Conservation (phyloP, 225 moss, liverwort and hornwort species). For the Climacium dendroides region DNA sequence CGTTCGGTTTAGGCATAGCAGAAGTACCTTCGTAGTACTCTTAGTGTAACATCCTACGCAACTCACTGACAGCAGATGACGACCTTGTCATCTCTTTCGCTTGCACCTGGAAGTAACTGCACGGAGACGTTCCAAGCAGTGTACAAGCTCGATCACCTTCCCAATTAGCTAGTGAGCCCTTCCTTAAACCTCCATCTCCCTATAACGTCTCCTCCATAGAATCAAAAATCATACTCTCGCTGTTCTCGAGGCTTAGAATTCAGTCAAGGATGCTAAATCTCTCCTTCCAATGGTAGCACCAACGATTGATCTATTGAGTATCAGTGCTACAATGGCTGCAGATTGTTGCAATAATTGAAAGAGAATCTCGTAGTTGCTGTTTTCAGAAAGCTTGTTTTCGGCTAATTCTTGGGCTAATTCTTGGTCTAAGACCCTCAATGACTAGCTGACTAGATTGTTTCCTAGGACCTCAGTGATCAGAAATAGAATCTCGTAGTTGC, state of each 20-base stretch:
- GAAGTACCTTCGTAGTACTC: slow-evolving; percentile 3
- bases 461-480: background rate
- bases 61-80: background rate
- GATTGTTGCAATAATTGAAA: background rate
- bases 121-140: background rate
- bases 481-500: background rate
- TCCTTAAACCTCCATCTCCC: background rate
- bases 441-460: background rate
- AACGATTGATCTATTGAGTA: background rate
- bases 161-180: background rate
- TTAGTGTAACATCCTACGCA: background rate
- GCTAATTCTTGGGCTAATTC: background rate
- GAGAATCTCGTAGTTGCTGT: background rate
- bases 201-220: background rate
- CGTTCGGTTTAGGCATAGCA: background rate
- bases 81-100: background rate
- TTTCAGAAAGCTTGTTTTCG: background rate
- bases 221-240: background rate
- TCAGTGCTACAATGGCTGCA: background rate
- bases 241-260: background rate
- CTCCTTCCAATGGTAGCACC: background rate
- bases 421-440: background rate
- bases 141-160: background rate
- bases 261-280: background rate
- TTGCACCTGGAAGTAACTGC: background rate